Percentiles rank a stretch among this genome's conserved stretches.
Evolutionary conservation across 2,329 filamentous ascomycete genomes (phyloP).

Genomic region (Ilyonectria robusta): DNA sequence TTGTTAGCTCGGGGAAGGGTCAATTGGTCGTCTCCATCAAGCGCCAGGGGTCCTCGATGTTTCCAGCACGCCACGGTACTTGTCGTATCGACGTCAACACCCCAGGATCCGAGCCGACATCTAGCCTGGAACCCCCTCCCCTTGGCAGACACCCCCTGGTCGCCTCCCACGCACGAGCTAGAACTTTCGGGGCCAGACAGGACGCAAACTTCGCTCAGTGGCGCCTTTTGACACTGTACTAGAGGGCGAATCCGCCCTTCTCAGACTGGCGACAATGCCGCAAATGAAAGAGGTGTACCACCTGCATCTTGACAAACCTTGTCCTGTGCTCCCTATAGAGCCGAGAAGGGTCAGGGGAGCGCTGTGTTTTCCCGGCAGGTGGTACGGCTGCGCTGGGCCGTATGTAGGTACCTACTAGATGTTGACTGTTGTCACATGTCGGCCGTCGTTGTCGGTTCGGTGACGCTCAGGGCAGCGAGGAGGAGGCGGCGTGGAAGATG

Average conservation of each 20-base stretch:
- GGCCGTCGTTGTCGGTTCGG: conserved; percentile 6
- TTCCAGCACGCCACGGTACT: conserved; percentile 20
- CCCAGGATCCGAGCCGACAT: conserved; percentile 16
- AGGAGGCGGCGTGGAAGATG: conserved; percentile 19
- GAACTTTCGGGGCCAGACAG: conserved; percentile 19
- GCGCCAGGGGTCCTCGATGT: conserved; percentile 13
- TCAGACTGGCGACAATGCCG: conserved; percentile 12
- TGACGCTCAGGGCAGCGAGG: conserved; percentile 7
- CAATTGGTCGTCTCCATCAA: not conserved
- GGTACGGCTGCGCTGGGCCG: conserved; percentile 21
- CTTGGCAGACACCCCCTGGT: conserved; percentile 1
- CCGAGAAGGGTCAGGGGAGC: conserved; percentile 25
- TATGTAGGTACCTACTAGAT: not conserved
- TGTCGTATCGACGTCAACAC: conserved; percentile 26
- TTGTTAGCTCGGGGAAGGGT: conserved; percentile 8
- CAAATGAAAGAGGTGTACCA: conserved; percentile 18
- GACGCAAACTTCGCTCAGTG: conserved; percentile 17
- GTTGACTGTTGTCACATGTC: conserved; percentile 26
- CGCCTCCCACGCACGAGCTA: conserved; percentile 15
- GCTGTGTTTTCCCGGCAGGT: conserved; percentile 12
- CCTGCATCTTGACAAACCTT: conserved; percentile 14
- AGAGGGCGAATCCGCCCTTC: not conserved
- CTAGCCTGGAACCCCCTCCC: conserved; percentile 16
- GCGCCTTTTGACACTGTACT: conserved; percentile 21
- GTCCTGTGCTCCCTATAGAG: conserved; percentile 23